Percentiles rank a stretch among this genome's conserved stretches.
phyloP scores from a whole-genome alignment of 1,284 basidiomycete species.

The Wallemia ichthyophaga region DNA sequence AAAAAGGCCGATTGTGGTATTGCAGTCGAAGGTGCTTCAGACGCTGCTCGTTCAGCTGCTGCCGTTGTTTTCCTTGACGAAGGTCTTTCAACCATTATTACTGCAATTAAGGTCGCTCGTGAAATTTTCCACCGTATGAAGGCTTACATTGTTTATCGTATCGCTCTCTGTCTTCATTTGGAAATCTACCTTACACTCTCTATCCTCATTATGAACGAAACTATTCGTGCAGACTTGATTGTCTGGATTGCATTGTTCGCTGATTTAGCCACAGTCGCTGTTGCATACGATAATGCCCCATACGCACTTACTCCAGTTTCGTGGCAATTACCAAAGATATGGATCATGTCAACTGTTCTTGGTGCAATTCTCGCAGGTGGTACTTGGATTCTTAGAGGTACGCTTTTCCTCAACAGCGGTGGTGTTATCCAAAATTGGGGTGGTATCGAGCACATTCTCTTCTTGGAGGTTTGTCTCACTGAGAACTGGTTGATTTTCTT shows the following conservation, averaged over 20 bases:
- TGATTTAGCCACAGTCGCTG: constrained; percentile 22
- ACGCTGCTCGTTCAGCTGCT: constrained; percentile 18
- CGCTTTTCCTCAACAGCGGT: constrained; percentile 20
- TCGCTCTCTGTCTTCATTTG: constrained; percentile 25
- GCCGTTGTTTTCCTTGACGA: constrained; percentile 18
- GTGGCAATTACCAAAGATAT: constrained; percentile 28
- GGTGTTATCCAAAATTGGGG: constrained; percentile 26
- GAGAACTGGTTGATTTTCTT: constrained; percentile 27
- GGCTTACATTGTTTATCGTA: constrained; percentile 19
- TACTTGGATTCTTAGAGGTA: constrained; percentile 25
- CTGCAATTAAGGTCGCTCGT: constrained; percentile 18
- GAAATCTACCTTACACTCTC: constrained; percentile 24
- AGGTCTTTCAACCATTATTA: constrained; percentile 18
- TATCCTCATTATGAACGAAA: constrained; percentile 24
- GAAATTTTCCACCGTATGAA: constrained; percentile 19
- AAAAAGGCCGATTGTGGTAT: constrained; percentile 17
- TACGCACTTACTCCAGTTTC: constrained; percentile 23
- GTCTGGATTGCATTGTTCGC: constrained; percentile 28
- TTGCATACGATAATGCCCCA: constrained; percentile 25
- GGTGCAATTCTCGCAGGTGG: constrained; percentile 20
- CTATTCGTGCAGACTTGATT: constrained; percentile 25
- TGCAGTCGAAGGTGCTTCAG: constrained; percentile 18
- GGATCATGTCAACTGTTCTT: constrained; percentile 23
- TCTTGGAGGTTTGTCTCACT: constrained; percentile 25
- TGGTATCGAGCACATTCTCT: constrained; percentile 22